phyloP scores from a whole-genome alignment of 306 rosid genomes.

The Corylus heterophylla region DNA sequence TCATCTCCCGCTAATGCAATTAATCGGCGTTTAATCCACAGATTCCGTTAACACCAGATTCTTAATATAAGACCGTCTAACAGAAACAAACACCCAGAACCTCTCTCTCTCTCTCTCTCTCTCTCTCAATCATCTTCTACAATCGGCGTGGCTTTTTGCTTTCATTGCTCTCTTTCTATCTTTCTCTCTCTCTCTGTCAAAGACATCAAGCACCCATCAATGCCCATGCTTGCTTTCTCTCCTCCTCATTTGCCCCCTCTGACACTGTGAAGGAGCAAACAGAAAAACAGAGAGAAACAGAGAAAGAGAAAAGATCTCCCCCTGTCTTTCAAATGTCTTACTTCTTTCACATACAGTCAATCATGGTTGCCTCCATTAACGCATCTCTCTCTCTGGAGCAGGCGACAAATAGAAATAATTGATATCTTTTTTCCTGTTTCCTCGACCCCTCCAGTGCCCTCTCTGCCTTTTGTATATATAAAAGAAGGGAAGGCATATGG shows the following conservation, averaged over 20 bases:
- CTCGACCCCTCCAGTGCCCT: conserved; percentile 8
- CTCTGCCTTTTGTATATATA: conserved; percentile 23
- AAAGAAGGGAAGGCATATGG: conserved; percentile 49
- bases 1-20: not conserved
- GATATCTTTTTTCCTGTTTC: conserved; percentile 48
- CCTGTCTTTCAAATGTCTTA: conserved; percentile 39
- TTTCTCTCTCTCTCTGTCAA: conserved; percentile 22
- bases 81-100: conserved; percentile 30
- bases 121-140: conserved; percentile 58
- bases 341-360: conserved; percentile 45
- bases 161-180: conserved; percentile 65
- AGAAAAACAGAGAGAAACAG: conserved; percentile 12
- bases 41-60: too few relatives aligned
- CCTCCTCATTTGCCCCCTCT: conserved; percentile 35
- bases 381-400: conserved; percentile 45
- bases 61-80: conserved; percentile 8
- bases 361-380: conserved; percentile 36
- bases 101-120: conserved; percentile 42
- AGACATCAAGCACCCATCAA: conserved; percentile 51
- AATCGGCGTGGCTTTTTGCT: conserved; percentile 78
- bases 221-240: conserved; percentile 47
- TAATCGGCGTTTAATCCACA: too few relatives aligned
- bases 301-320: not conserved
- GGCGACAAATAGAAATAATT: conserved; percentile 53
- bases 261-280: conserved; percentile 27